Conservation (phyloP, 2,329 filamentous ascomycete species). For the Aspergillus udagawae region DNA sequence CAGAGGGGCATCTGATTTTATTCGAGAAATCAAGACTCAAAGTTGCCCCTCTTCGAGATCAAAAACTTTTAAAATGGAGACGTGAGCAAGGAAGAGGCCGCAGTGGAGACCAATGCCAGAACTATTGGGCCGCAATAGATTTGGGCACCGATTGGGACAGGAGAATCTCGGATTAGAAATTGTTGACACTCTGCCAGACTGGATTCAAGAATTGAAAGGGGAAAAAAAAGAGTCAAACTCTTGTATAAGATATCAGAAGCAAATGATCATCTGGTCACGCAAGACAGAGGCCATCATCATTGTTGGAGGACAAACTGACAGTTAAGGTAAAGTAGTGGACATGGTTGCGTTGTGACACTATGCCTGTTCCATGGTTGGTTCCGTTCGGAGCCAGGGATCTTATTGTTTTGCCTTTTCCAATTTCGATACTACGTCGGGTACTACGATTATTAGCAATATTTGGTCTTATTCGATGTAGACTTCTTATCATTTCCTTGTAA, state of each 20-base stretch:
- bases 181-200: background rate
- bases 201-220: background rate
- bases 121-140: slow-evolving; percentile 15
- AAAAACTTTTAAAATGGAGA: slow-evolving; percentile 5
- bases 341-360: background rate
- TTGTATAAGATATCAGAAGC: background rate
- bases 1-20: background rate
- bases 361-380: slow-evolving; percentile 5
- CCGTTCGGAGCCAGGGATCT: slow-evolving; percentile 6
- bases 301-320: background rate
- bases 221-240: background rate
- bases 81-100: slow-evolving; percentile 6
- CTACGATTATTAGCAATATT: background rate
- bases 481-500: background rate
- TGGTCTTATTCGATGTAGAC: no score
- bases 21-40: background rate
- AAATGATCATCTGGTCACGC: background rate
- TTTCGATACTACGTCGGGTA: background rate
- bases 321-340: background rate
- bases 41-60: slow-evolving; percentile 5
- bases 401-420: slow-evolving; percentile 1
- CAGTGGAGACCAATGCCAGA: slow-evolving; percentile 8
- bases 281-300: background rate
- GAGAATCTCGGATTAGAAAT: slow-evolving; percentile 4
- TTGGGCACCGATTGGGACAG: slow-evolving; percentile 14